These are phyloP conservation scores for Ministeria vibrans DNA, from an alignment of 78 protist genomes.

Conservation along the genomic window DNA sequence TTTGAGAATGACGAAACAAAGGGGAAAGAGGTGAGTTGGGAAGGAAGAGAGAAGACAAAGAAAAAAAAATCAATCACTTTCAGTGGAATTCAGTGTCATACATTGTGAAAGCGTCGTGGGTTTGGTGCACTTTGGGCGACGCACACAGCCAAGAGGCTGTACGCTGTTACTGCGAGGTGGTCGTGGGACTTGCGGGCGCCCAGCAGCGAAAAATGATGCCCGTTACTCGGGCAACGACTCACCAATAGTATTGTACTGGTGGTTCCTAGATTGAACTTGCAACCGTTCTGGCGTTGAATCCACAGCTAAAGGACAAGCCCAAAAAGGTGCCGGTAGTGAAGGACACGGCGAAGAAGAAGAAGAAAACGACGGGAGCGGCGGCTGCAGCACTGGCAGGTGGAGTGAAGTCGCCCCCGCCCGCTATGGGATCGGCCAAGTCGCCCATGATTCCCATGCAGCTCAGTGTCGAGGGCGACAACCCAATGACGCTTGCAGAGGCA, in stretches of 20 bases:
- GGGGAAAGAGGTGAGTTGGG: slow-evolving; percentile 4
- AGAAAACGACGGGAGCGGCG: not conserved
- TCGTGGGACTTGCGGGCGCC: not conserved
- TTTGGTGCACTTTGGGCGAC: not conserved
- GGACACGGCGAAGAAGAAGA: not conserved
- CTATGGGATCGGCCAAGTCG: too few relatives aligned
- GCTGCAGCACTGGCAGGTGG: not conserved
- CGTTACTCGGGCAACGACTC: not conserved
- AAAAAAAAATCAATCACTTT: not conserved
- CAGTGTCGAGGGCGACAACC: not conserved
- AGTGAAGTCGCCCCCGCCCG: too few relatives aligned
- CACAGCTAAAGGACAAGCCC: not conserved
- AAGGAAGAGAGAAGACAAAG: not conserved
- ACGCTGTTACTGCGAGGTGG: not conserved
- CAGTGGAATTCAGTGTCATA: not conserved
- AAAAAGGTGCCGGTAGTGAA: not conserved
- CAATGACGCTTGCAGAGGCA: too few relatives aligned
- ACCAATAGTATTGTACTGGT: not conserved
- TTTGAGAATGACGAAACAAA: slow-evolving; percentile 2
- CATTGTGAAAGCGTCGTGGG: not conserved
- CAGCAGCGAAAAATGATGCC: not conserved
- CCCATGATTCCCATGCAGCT: not conserved
- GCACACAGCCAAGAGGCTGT: not conserved
- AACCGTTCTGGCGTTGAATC: not conserved
- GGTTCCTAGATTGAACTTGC: not conserved